Percentiles rank a stretch among this genome's conserved stretches.
phyloP scores from a whole-genome alignment of 495 filamentous ascomycete genomes.

The Trichoderma reesei region DNA sequence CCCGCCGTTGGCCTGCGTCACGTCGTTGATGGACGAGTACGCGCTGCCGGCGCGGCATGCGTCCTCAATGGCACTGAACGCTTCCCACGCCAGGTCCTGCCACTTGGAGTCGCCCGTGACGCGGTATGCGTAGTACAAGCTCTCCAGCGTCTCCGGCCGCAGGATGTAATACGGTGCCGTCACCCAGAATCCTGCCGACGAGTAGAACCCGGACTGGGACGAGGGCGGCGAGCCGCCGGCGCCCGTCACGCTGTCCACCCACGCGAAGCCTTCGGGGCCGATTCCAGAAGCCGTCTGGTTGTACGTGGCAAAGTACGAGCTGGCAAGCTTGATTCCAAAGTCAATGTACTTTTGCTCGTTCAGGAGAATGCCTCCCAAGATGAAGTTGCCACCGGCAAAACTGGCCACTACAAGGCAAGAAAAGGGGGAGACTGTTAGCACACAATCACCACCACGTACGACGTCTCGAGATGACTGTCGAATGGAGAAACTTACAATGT shows the following conservation, averaged over 20 bases:
- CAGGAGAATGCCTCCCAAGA: conserved; percentile 71
- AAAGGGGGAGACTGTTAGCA: not conserved
- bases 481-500: conserved; percentile 34
- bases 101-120: conserved; percentile 64
- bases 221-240: conserved; percentile 35
- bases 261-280: conserved; percentile 69
- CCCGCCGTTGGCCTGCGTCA: conserved; percentile 55
- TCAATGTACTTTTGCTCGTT: conserved; percentile 52
- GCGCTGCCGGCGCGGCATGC: conserved; percentile 56
- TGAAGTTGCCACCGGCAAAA: conserved; percentile 80
- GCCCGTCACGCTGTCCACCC: conserved; percentile 43
- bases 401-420: conserved; percentile 47
- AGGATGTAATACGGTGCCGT: conserved; percentile 52
- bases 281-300: conserved; percentile 56
- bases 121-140: conserved; percentile 80
- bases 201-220: conserved; percentile 48
- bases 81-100: conserved; percentile 79
- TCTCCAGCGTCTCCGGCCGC: conserved; percentile 79
- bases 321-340: conserved; percentile 66
- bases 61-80: conserved; percentile 58
- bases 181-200: conserved; percentile 64
- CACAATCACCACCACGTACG: not conserved
- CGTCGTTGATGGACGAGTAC: conserved; percentile 54
- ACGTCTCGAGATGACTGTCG: not conserved
- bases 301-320: conserved; percentile 70